Conservation (phyloP, 345 rosid species). For the Combretum micranthum region DNA sequence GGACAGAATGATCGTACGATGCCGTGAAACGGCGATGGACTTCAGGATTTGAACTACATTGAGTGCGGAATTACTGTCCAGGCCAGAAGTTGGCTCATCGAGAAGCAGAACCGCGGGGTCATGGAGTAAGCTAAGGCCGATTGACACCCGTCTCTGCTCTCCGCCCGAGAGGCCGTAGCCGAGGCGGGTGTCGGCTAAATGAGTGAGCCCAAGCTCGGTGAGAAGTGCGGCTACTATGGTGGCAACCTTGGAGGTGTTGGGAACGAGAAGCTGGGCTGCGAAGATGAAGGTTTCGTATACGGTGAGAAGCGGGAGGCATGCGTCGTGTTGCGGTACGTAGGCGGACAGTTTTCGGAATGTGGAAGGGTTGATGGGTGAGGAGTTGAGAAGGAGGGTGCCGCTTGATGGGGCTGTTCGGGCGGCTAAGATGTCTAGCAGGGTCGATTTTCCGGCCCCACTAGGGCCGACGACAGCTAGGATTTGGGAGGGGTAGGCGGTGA, state of each 20-base stretch:
- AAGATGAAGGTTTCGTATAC: slow-evolving; percentile 72
- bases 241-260: slow-evolving; percentile 26
- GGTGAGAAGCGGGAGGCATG: slow-evolving; percentile 67
- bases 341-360: slow-evolving; percentile 77
- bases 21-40: slow-evolving; percentile 54
- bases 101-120: slow-evolving; percentile 81
- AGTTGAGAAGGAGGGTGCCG: slow-evolving; percentile 64
- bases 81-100: slow-evolving; percentile 88
- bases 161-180: slow-evolving; percentile 71
- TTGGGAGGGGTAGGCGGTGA: slow-evolving; percentile 71
- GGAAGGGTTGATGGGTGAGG: slow-evolving; percentile 66
- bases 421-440: slow-evolving; percentile 88
- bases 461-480: slow-evolving; percentile 97
- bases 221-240: slow-evolving; percentile 47
- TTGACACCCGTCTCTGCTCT: slow-evolving; percentile 75
- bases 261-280: slow-evolving; percentile 60
- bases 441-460: slow-evolving; percentile 93
- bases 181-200: slow-evolving; percentile 47
- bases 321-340: slow-evolving; percentile 86
- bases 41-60: slow-evolving; percentile 64
- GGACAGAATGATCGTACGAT: slow-evolving; percentile 67
- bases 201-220: slow-evolving; percentile 49
- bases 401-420: slow-evolving; percentile 68
- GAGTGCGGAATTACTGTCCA: slow-evolving; percentile 79
- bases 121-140: slow-evolving; percentile 80